These are phyloP conservation scores for Croton setiger DNA, from an alignment of 441 rosid species.

Conservation along the genomic window DNA sequence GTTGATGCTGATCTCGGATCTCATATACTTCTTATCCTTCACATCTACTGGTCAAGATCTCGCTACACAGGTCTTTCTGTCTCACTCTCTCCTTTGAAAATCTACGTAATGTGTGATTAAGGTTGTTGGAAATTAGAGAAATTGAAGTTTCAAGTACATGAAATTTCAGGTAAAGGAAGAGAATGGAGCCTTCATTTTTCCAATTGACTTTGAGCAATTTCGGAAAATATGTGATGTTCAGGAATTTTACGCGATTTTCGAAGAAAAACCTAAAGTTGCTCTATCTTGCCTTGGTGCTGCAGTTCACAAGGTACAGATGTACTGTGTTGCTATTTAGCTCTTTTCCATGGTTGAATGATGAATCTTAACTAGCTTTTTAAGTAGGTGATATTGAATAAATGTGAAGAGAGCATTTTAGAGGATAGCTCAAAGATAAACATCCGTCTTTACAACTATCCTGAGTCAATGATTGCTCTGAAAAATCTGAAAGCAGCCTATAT, in stretches of 20 bases:
- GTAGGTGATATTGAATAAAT: slow-evolving; percentile 49
- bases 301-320: slow-evolving; percentile 62
- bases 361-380: slow-evolving; percentile 10
- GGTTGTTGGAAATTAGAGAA: neutral
- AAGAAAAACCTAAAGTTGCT: slow-evolving; percentile 72
- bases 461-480: slow-evolving; percentile 79
- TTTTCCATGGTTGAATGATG: slow-evolving; percentile 3
- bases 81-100: neutral
- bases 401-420: slow-evolving; percentile 38
- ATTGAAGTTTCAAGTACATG: slow-evolving; percentile 6
- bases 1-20: slow-evolving; percentile 50
- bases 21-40: slow-evolving; percentile 62
- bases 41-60: slow-evolving; percentile 44
- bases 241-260: slow-evolving; percentile 56
- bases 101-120: neutral
- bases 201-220: slow-evolving; percentile 75
- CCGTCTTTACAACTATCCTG: slow-evolving; percentile 77
- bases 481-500: slow-evolving; percentile 93
- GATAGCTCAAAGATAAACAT: slow-evolving; percentile 58
- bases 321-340: neutral
- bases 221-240: slow-evolving; percentile 49
- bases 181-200: slow-evolving; percentile 46
- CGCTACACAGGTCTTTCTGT: slow-evolving; percentile 57
- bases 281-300: slow-evolving; percentile 84
- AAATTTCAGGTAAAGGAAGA: slow-evolving; percentile 62